phyloP scores from a whole-genome alignment of 441 rosid genomes.

The Brassica balearica region DNA sequence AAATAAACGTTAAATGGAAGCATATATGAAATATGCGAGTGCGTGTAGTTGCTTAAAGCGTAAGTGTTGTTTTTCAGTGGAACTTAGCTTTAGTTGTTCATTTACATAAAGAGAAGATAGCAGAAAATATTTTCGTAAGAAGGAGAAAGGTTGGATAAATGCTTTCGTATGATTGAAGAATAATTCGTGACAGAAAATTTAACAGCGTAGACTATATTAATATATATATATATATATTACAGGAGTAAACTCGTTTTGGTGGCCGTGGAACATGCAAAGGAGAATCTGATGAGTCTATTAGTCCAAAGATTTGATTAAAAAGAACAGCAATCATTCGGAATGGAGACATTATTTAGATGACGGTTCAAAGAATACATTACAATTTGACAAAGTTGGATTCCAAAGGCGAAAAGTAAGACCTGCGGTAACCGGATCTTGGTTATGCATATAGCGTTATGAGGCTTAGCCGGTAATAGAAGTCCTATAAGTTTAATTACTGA shows the following conservation, averaged over 20 bases:
- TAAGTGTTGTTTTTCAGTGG: constrained; percentile 33
- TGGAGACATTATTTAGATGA: constrained; percentile 24
- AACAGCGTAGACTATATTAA: constrained; percentile 13
- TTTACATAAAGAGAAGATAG: constrained; percentile 20
- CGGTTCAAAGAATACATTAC: constrained; percentile 18
- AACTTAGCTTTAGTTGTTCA: constrained; percentile 40
- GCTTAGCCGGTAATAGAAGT: neutral
- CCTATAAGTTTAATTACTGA: neutral
- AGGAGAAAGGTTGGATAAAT: neutral
- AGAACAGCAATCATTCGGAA: neutral
- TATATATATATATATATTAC: neutral
- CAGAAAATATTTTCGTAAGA: constrained; percentile 9
- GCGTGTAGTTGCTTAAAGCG: constrained; percentile 43
- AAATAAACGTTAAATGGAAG: neutral
- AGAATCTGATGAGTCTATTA: constrained; percentile 25
- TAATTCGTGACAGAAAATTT: constrained; percentile 32
- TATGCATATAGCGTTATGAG: neutral
- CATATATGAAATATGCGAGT: constrained; percentile 25
- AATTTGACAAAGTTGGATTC: constrained; percentile 20
- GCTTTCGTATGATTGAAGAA: constrained; percentile 40
- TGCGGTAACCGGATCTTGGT: neutral
- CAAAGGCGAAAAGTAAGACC: neutral
- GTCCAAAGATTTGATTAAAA: neutral
- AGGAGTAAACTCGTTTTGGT: neutral
- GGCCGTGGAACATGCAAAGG: constrained; percentile 26